A percentile compares a stretch with the other conserved stretches of the same genome.
Evolutionary conservation across 2,329 filamentous ascomycete species (phyloP).

Genomic region (Rhynchosporium secalis): DNA sequence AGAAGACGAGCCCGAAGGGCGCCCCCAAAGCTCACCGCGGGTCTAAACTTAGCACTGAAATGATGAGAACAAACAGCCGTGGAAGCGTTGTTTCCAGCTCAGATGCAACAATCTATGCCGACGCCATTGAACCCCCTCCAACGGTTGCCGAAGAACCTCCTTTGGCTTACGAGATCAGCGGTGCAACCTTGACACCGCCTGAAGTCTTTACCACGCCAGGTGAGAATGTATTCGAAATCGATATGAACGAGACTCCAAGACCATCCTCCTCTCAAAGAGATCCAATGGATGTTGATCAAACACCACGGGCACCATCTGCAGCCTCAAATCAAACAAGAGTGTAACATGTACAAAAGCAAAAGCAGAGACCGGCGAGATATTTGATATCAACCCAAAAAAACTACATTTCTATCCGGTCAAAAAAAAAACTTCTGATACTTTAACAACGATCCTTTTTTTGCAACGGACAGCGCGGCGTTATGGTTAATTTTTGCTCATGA

Average conservation of each 20-base stretch:
- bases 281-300: slow-evolving; percentile 34
- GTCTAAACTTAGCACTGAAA: slow-evolving; percentile 91
- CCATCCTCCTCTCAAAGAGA: slow-evolving; percentile 27
- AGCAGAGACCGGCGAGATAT: not conserved
- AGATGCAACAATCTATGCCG: slow-evolving; percentile 31
- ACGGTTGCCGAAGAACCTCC: slow-evolving; percentile 35
- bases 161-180: slow-evolving; percentile 31
- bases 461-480: slow-evolving; percentile 20
- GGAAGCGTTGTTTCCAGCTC: slow-evolving; percentile 63
- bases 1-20: slow-evolving; percentile 48
- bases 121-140: slow-evolving; percentile 34
- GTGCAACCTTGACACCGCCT: slow-evolving; percentile 35
- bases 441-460: not conserved
- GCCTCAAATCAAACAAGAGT: slow-evolving; percentile 24
- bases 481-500: slow-evolving; percentile 15
- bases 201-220: slow-evolving; percentile 31
- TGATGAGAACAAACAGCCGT: slow-evolving; percentile 96
- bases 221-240: slow-evolving; percentile 29
- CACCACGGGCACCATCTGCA: slow-evolving; percentile 32
- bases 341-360: slow-evolving; percentile 12
- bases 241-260: slow-evolving; percentile 37
- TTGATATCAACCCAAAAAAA: not conserved
- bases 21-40: slow-evolving; percentile 63
- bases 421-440: not conserved
- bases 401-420: not conserved